A percentile compares a stretch with the other conserved stretches of the same genome.
Conservation (phyloP, 139 green algal genomes). For the Micromonas commoda region DNA sequence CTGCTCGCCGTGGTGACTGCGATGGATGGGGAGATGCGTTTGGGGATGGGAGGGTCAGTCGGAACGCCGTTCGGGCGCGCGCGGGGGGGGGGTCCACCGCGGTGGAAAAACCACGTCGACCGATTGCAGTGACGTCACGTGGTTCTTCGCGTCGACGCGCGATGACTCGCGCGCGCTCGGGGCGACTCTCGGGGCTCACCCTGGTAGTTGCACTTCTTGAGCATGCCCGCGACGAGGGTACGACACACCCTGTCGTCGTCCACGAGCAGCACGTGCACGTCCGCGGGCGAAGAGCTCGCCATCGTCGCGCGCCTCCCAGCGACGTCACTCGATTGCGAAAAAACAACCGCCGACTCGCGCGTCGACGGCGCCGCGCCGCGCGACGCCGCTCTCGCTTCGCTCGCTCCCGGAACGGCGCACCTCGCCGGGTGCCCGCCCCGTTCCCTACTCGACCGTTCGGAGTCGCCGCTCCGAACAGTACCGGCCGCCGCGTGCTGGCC, state of each 20-base stretch:
- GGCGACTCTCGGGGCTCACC: neutral
- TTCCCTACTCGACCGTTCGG: too few relatives aligned
- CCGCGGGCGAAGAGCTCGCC: neutral
- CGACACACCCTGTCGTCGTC: conserved; percentile 71
- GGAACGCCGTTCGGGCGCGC: neutral
- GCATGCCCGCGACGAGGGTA: conserved; percentile 60
- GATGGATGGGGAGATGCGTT: neutral
- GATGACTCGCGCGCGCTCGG: too few relatives aligned
- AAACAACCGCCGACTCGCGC: too few relatives aligned
- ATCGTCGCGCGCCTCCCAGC: neutral
- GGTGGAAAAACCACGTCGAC: neutral
- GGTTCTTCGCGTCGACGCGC: too few relatives aligned
- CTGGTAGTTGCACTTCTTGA: conserved; percentile 55
- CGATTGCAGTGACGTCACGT: too few relatives aligned
- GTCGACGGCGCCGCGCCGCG: neutral
- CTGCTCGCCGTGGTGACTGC: conserved; percentile 66
- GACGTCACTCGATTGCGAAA: conserved; percentile 10
- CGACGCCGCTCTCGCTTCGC: neutral
- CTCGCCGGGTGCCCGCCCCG: too few relatives aligned
- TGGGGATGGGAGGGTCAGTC: neutral
- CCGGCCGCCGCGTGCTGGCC: too few relatives aligned
- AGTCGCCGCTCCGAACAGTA: too few relatives aligned
- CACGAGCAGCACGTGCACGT: conserved; percentile 71
- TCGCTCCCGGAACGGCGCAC: too few relatives aligned
- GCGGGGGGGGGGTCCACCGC: neutral